Base-by-base conservation (phyloP, 768 basidiomycete species). In the Trametes maxima region DNA sequence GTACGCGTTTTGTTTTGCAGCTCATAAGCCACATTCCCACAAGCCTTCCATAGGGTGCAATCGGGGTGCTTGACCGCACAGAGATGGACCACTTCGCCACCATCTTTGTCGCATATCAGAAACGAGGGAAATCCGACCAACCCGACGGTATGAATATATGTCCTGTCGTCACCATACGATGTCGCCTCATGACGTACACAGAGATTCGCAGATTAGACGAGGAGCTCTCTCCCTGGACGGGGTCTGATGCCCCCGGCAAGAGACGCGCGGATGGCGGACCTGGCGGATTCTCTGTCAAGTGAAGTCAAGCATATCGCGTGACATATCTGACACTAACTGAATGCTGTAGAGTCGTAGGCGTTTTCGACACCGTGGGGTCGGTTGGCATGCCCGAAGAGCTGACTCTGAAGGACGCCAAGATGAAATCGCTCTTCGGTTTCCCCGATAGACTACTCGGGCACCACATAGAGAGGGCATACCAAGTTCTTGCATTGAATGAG, bases 341-440 rank as follows among this genome's bases (percentile, higher is more conserved):
- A n/a, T 42, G 12, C 4, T 36, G 22, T n/a, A 87, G 85, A 71
- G 87, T 86, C 63, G 66, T 91, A 54, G 89, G 89, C 2, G 88
- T 91, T 19, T 91, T 86, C 67, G 89, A 91, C 67, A 91, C 89
- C 5, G 89, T 90, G n/a, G 88, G 88, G 14, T 80, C 88, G 12
- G 70, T 89, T 28, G 88, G 88, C 11, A 72, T 91, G 16, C 89
- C 89, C 1, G 85, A 85, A 66, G 88, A 89, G 65, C 67, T 90
- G 16, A 78, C 79, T 2, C 72, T 78, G 45, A 72, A 75, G 17
- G 78, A 78, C 12, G 72, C 78, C 16, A 79, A 78, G 57, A 70
- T 79, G 14, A 77, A 73, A 54, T 79, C 77, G 4, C 73, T 89
- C 3, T 90, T 88, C 65, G 89, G 89, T 21, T 89, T 90, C 68